phyloP scores from a whole-genome alignment of 768 basidiomycete species.

The Cubamyces sp. region DNA sequence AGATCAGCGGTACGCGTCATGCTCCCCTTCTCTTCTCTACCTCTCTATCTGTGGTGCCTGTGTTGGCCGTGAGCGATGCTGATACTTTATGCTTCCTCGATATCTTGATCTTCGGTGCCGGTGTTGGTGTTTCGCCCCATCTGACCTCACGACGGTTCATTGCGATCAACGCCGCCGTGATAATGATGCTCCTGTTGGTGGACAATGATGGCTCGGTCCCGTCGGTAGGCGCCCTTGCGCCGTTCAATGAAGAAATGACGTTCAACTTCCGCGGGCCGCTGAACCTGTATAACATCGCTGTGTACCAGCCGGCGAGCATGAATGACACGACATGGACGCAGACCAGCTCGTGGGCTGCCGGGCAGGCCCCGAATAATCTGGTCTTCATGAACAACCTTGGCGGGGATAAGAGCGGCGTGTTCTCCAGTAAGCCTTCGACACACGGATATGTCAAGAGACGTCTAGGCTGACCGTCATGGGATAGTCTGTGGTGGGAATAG shows the following conservation, averaged over 20 bases:
- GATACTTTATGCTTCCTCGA: not conserved
- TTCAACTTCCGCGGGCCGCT: slow-evolving; percentile 35
- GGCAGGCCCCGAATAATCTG: slow-evolving; percentile 29
- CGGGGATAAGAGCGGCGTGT: slow-evolving; percentile 31
- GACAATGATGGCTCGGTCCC: not conserved
- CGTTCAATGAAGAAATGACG: slow-evolving; percentile 36
- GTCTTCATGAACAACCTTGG: slow-evolving; percentile 39
- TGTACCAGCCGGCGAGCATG: slow-evolving; percentile 33
- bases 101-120: not conserved
- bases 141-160: no score
- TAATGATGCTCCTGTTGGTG: no score
- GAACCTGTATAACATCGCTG: slow-evolving; percentile 34
- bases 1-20: slow-evolving; percentile 21
- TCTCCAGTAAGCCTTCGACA: slow-evolving; percentile 24
- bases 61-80: not conserved
- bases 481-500: slow-evolving; percentile 35
- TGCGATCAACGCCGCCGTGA: no score
- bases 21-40: not conserved
- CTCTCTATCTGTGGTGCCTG: no score
- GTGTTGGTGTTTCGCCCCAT: no score
- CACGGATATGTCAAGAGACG: not conserved
- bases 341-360: slow-evolving; percentile 30
- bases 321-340: slow-evolving; percentile 30
- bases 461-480: not conserved
- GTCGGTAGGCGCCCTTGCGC: slow-evolving; percentile 29